phyloP scores from a whole-genome alignment of 2,329 filamentous ascomycete species.

The Microdochium paspali region DNA sequence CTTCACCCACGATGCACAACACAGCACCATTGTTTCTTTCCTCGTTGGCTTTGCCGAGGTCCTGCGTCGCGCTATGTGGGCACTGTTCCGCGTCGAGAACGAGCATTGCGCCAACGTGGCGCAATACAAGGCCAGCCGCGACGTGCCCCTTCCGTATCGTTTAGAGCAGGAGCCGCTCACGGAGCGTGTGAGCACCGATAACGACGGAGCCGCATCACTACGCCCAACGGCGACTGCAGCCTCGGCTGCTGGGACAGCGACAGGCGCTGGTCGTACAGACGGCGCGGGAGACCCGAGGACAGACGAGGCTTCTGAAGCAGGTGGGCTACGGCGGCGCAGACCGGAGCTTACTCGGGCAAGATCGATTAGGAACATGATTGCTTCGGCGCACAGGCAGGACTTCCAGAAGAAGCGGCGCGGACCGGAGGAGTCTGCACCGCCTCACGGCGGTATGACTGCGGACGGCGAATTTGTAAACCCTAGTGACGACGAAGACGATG shows the following conservation, averaged over 20 bases:
- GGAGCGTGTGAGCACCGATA: conserved; percentile 29
- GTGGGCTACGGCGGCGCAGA: conserved; percentile 7
- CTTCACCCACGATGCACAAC: conserved; percentile 69
- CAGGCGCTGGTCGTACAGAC: not conserved
- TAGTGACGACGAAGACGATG: conserved; percentile 14
- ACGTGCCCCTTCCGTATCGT: conserved; percentile 78
- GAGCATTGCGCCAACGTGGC: conserved; percentile 92
- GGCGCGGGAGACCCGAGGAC: not conserved
- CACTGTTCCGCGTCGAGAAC: conserved; percentile 89
- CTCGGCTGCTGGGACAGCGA: not conserved
- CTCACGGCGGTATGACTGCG: not conserved
- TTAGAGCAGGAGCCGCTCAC: conserved; percentile 34
- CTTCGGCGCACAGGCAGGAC: conserved; percentile 79
- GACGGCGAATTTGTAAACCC: not conserved
- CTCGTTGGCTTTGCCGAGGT: conserved; percentile 70
- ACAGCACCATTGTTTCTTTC: conserved; percentile 77
- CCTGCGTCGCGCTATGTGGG: conserved; percentile 81
- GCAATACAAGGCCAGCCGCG: conserved; percentile 80
- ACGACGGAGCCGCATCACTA: conserved; percentile 6
- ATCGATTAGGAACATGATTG: conserved; percentile 55
- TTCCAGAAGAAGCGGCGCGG: conserved; percentile 70
- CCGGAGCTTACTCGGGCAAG: conserved; percentile 15
- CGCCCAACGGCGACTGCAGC: conserved; percentile 5
- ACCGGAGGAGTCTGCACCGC: conserved; percentile 12
- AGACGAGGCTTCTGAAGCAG: not conserved